phyloP scores from a whole-genome alignment of 352 stramenopile species.

The Phytophthora meadii region DNA sequence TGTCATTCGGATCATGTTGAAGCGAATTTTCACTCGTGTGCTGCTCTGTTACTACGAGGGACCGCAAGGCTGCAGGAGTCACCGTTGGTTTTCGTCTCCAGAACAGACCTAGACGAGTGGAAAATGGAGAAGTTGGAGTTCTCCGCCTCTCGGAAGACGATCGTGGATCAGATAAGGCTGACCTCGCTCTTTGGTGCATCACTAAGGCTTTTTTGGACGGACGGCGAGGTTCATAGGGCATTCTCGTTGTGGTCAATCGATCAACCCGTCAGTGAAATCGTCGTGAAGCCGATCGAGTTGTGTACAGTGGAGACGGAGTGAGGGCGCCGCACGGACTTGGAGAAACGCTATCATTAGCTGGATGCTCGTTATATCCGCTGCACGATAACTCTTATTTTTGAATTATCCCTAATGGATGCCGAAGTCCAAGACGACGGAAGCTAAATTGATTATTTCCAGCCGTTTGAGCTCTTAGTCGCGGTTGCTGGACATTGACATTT shows the following conservation, averaged over 20 bases:
- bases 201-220: slow-evolving; percentile 3
- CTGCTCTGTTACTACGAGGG: slow-evolving; percentile 9
- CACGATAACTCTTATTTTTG: no score
- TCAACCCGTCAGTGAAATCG: background rate
- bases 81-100: slow-evolving; percentile 29
- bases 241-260: slow-evolving; percentile 1
- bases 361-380: background rate
- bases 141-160: background rate
- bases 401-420: no score
- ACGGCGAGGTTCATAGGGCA: slow-evolving; percentile 19
- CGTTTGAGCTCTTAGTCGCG: no score
- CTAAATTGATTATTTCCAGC: no score
- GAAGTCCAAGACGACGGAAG: no score
- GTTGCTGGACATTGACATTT: no score
- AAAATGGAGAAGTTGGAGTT: background rate
- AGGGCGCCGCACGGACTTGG: background rate
- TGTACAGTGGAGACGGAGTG: background rate
- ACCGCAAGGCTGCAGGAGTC: slow-evolving; percentile 14
- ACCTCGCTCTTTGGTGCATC: slow-evolving; percentile 5
- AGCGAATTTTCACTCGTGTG: background rate
- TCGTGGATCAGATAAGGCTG: slow-evolving; percentile 14
- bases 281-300: background rate
- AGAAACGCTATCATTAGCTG: slow-evolving; percentile 9
- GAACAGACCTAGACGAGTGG: slow-evolving; percentile 15
- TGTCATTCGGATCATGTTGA: slow-evolving; percentile 22